These are phyloP conservation scores for Amanita polypyramis DNA, from an alignment of 768 basidiomycete genomes.

Conservation along the genomic window DNA sequence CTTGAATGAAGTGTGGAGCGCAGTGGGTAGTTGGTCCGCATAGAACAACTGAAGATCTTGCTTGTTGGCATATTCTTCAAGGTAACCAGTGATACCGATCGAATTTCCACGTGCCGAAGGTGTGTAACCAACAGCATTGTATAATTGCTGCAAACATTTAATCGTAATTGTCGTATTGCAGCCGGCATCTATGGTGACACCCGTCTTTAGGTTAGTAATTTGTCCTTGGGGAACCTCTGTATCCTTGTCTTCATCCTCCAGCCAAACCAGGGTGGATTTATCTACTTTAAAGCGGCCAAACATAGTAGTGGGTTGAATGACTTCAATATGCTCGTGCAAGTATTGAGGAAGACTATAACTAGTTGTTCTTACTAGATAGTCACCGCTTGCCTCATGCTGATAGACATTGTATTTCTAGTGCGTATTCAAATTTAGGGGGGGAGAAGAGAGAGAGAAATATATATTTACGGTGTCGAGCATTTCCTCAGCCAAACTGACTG, in stretches of 20 bases:
- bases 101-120: slow-evolving; percentile 33
- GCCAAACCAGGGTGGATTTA: slow-evolving; percentile 23
- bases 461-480: slow-evolving; percentile 61
- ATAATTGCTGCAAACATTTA: slow-evolving; percentile 42
- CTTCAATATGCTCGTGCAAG: slow-evolving; percentile 50
- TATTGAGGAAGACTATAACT: slow-evolving; percentile 54
- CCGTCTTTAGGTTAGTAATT: slow-evolving; percentile 17
- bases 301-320: slow-evolving; percentile 65
- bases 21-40: slow-evolving; percentile 34
- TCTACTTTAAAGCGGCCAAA: slow-evolving; percentile 31
- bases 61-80: slow-evolving; percentile 42
- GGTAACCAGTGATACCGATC: slow-evolving; percentile 46
- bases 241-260: slow-evolving; percentile 13
- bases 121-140: slow-evolving; percentile 38
- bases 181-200: slow-evolving; percentile 31
- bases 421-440: not conserved
- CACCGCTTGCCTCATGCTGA: slow-evolving; percentile 41
- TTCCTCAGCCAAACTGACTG: slow-evolving; percentile 49
- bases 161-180: slow-evolving; percentile 44
- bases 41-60: slow-evolving; percentile 44
- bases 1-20: slow-evolving; percentile 39
- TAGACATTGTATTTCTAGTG: slow-evolving; percentile 53
- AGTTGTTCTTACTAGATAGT: slow-evolving; percentile 53
- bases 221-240: slow-evolving; percentile 9
- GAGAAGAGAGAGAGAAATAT: not conserved